phyloP scores from a whole-genome alignment of 768 basidiomycete species.

The Scleroderma bovista region DNA sequence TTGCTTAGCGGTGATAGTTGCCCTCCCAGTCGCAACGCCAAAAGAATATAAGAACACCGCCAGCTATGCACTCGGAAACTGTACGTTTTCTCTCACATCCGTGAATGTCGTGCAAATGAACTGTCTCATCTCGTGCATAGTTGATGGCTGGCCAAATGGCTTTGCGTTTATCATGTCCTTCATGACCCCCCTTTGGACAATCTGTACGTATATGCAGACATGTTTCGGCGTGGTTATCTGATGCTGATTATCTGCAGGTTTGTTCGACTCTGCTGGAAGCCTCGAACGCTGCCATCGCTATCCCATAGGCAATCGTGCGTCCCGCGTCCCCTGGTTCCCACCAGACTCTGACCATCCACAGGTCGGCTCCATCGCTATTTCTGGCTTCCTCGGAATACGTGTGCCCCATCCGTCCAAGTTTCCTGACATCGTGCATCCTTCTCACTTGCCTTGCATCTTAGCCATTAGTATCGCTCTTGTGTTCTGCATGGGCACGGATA shows the following conservation, averaged over 20 bases:
- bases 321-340: neutral
- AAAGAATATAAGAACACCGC: conserved; percentile 54
- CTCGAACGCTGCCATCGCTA: conserved; percentile 47
- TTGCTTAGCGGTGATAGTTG: conserved; percentile 63
- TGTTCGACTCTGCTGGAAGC: conserved; percentile 49
- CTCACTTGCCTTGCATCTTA: conserved; percentile 7
- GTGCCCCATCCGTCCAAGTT: neutral
- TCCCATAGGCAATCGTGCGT: conserved; percentile 53
- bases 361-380: conserved; percentile 36
- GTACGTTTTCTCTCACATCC: conserved; percentile 29
- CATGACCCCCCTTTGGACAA: conserved; percentile 45
- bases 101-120: neutral
- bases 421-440: neutral
- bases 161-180: conserved; percentile 48
- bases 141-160: conserved; percentile 41
- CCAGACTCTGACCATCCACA: conserved; percentile 5
- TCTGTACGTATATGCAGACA: conserved; percentile 24
- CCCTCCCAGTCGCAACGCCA: conserved; percentile 59
- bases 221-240: neutral
- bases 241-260: conserved; percentile 16
- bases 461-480: conserved; percentile 50
- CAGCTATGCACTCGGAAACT: conserved; percentile 56
- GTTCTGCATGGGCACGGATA: conserved; percentile 54
- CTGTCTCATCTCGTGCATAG: conserved; percentile 14
- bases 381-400: conserved; percentile 47